Evolutionary conservation across 2,329 filamentous ascomycete genomes (phyloP).

Genomic region (Tolypocladium album): DNA sequence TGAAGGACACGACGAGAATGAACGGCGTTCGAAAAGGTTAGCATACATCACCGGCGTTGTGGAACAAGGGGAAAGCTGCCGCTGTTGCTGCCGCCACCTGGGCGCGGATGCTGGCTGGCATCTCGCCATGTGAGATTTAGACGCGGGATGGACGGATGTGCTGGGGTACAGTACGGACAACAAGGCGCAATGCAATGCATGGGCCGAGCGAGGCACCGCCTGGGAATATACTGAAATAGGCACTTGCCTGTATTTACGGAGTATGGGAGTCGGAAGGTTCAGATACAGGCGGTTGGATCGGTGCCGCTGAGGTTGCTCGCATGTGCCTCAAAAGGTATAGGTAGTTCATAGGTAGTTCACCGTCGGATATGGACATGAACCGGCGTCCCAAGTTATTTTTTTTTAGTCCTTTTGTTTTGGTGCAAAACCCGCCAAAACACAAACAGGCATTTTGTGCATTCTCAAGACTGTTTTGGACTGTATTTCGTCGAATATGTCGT

Average conservation of each 20-base stretch:
- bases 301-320: background rate
- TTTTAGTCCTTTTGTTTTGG: background rate
- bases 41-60: conserved; percentile 15
- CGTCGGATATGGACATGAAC: background rate
- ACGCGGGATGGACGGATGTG: background rate
- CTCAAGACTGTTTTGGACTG: background rate
- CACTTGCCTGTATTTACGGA: background rate
- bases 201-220: background rate
- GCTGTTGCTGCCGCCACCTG: background rate
- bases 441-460: background rate
- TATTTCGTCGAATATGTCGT: background rate
- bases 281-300: background rate
- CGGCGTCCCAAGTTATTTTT: background rate
- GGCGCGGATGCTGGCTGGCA: background rate
- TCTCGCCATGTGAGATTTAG: background rate
- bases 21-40: conserved; percentile 12
- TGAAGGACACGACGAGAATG: conserved; percentile 13
- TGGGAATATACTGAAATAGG: background rate
- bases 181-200: background rate
- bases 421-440: background rate
- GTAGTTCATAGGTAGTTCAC: background rate
- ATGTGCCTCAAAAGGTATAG: background rate
- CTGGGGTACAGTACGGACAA: background rate
- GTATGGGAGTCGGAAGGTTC: background rate
- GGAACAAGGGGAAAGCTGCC: conserved; percentile 1